Conservation (phyloP, 257 asterid genomes). For the Cynanchum wilfordii region DNA sequence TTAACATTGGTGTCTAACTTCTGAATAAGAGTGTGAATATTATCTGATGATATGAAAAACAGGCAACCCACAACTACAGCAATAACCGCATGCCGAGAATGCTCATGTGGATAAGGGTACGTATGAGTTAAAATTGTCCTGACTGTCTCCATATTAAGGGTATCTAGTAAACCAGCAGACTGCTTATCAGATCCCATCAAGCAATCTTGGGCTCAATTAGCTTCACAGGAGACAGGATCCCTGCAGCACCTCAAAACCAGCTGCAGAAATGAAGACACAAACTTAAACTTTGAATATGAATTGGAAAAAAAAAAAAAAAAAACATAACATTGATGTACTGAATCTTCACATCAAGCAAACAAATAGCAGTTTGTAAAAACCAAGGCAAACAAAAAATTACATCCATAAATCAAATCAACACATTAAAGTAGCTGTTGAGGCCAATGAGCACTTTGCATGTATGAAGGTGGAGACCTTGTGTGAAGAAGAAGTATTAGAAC, state of each 20-base stretch:
- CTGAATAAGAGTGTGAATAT: conserved; percentile 92
- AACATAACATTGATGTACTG: background rate
- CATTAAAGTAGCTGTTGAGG: background rate
- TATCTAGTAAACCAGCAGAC: conserved; percentile 63
- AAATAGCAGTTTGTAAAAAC: background rate
- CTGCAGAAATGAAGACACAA: conserved; percentile 18
- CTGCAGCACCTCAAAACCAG: conserved; percentile 25
- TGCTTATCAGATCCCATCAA: conserved; percentile 59
- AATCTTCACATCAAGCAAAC: background rate
- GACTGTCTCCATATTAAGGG: conserved; percentile 81
- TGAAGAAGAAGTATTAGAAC: background rate
- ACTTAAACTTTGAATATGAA: conserved; percentile 25
- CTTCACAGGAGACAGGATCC: conserved; percentile 22
- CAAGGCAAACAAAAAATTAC: background rate
- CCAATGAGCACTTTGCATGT: background rate
- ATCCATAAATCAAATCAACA: background rate
- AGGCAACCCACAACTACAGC: conserved; percentile 94
- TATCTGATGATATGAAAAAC: conserved; percentile 95
- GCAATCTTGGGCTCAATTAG: conserved; percentile 21
- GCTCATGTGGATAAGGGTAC: conserved; percentile 97
- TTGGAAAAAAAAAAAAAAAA: background rate
- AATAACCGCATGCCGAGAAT: conserved; percentile 89
- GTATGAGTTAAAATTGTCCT: conserved; percentile 89
- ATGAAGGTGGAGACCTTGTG: background rate
- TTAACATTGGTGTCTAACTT: conserved; percentile 94